phyloP scores from a whole-genome alignment of 2,329 filamentous ascomycete species.

The Apiospora phragmitis region DNA sequence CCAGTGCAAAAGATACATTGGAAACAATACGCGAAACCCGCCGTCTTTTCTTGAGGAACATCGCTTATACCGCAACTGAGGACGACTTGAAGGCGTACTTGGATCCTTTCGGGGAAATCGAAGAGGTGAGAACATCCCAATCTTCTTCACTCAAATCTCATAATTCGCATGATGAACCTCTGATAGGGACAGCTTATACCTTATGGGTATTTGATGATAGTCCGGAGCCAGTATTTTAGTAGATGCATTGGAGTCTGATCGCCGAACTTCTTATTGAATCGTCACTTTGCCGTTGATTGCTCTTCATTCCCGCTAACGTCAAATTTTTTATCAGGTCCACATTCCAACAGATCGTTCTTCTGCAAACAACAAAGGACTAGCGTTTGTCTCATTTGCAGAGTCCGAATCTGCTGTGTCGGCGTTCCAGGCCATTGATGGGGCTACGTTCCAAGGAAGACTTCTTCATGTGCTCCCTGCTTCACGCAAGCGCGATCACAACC shows the following conservation, averaged over 20 bases:
- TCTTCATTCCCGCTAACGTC: slow-evolving; percentile 41
- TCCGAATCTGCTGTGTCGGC: slow-evolving; percentile 74
- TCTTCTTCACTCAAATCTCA: slow-evolving; percentile 19
- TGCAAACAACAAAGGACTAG: slow-evolving; percentile 78
- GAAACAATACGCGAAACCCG: slow-evolving; percentile 70
- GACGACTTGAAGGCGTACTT: slow-evolving; percentile 76
- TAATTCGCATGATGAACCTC: slow-evolving; percentile 82
- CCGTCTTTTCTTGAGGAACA: slow-evolving; percentile 84
- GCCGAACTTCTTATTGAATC: slow-evolving; percentile 36
- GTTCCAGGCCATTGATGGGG: slow-evolving; percentile 77
- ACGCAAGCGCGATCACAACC: slow-evolving; percentile 75
- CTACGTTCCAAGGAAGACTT: slow-evolving; percentile 88
- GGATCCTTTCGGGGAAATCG: slow-evolving; percentile 68
- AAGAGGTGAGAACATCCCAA: slow-evolving; percentile 73
- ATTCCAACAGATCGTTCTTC: slow-evolving; percentile 74
- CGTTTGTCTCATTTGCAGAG: slow-evolving; percentile 78
- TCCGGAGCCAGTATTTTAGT: slow-evolving; percentile 98
- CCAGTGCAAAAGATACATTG: slow-evolving; percentile 44
- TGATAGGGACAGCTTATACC: slow-evolving; percentile 99
- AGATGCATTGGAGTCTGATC: slow-evolving; percentile 96
- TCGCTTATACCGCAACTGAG: slow-evolving; percentile 78
- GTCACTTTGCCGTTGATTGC: slow-evolving; percentile 21
- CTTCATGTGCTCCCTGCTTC: slow-evolving; percentile 86
- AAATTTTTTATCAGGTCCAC: slow-evolving; percentile 61
- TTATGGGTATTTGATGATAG: slow-evolving; percentile 81